Conservation (phyloP, 1,284 basidiomycete species). For the Ceratobasidium sp. region DNA sequence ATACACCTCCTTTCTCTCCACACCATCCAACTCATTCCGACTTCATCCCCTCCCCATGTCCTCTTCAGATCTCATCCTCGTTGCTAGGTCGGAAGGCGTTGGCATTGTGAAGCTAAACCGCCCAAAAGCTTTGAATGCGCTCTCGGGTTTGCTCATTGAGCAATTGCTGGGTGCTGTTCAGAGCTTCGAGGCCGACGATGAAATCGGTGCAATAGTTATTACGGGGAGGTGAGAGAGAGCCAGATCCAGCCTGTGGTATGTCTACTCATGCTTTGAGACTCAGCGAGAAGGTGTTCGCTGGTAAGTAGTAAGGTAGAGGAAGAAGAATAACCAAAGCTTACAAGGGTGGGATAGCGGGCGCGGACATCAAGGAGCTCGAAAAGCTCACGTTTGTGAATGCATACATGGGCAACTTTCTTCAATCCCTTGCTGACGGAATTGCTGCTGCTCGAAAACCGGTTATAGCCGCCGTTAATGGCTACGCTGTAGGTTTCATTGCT, state of each 20-base stretch:
- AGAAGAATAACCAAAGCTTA: background rate
- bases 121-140: conserved; percentile 44
- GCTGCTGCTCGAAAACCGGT: conserved; percentile 71
- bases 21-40: background rate
- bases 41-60: conserved; percentile 17
- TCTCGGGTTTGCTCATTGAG: conserved; percentile 43
- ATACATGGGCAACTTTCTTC: conserved; percentile 72
- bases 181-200: conserved; percentile 42
- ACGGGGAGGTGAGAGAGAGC: conserved; percentile 39
- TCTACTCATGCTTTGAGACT: too few species aligned
- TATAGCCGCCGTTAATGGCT: conserved; percentile 74
- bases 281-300: conserved; percentile 46
- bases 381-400: conserved; percentile 64
- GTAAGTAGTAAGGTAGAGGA: background rate
- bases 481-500: conserved; percentile 64
- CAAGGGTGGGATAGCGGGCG: conserved; percentile 56
- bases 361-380: conserved; percentile 60
- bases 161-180: conserved; percentile 42
- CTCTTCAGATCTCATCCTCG: conserved; percentile 37
- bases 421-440: conserved; percentile 68
- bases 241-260: too few species aligned
- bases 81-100: conserved; percentile 37
- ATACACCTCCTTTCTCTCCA: background rate
- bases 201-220: conserved; percentile 48
- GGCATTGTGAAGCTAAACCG: conserved; percentile 46